Evolutionary conservation across 2,329 filamentous ascomycete genomes (phyloP).

Genomic region (Apiospora pterosperma): DNA sequence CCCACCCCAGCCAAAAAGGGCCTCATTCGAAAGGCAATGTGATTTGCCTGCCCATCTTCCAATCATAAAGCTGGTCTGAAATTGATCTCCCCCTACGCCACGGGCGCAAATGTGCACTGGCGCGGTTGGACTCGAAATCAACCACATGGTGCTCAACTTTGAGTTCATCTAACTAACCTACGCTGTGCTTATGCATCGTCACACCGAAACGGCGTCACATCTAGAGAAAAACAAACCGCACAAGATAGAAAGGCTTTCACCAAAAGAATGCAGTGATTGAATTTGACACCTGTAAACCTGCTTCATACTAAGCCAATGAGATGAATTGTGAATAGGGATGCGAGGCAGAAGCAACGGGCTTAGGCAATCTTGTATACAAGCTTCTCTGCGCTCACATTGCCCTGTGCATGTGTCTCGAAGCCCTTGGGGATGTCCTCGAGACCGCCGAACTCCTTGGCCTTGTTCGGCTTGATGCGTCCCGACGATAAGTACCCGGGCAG

Average conservation of each 20-base stretch:
- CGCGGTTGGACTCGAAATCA: background rate
- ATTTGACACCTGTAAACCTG: too few species aligned
- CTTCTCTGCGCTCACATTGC: slow-evolving; percentile 29
- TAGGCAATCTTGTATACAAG: slow-evolving; percentile 26
- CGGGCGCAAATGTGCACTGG: background rate
- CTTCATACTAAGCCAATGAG: too few species aligned
- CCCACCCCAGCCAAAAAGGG: background rate
- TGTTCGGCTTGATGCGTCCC: slow-evolving; percentile 28
- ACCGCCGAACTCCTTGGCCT: slow-evolving; percentile 22
- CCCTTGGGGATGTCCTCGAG: slow-evolving; percentile 23
- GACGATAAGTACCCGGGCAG: slow-evolving; percentile 23
- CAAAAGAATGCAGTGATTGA: too few species aligned
- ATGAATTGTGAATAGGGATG: too few species aligned
- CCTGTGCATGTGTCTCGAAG: slow-evolving; percentile 23
- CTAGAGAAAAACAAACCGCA: too few species aligned
- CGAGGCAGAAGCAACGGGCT: too few species aligned
- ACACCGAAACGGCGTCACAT: too few species aligned
- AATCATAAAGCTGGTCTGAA: background rate
- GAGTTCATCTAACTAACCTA: too few species aligned
- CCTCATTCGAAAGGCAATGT: background rate
- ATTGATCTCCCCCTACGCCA: background rate
- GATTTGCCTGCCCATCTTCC: background rate
- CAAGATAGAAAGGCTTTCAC: too few species aligned
- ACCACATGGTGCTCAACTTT: too few species aligned
- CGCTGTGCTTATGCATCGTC: too few species aligned